phyloP scores from a whole-genome alignment of 768 basidiomycete species.

The Tulasnella sp. region DNA sequence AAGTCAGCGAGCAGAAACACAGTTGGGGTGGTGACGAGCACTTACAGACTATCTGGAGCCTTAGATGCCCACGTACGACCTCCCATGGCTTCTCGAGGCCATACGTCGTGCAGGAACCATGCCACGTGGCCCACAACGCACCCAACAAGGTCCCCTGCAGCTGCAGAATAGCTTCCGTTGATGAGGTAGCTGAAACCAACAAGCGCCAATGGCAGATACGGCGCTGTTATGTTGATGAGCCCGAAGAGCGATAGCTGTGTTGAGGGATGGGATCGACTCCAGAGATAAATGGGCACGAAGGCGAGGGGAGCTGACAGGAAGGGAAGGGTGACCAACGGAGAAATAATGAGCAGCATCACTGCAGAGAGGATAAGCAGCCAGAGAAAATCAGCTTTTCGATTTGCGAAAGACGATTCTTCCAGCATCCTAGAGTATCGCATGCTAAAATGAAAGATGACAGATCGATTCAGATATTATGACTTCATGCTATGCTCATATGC shows the following conservation, averaged over 20 bases:
- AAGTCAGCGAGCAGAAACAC: neutral
- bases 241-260: slow-evolving; percentile 97
- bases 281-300: slow-evolving; percentile 94
- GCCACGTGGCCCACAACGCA: slow-evolving; percentile 84
- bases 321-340: slow-evolving; percentile 84
- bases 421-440: slow-evolving; percentile 97
- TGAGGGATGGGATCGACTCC: slow-evolving; percentile 91
- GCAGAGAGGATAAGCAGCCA: slow-evolving; percentile 88
- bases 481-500: slow-evolving; percentile 28
- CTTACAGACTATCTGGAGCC: slow-evolving; percentile 66
- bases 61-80: slow-evolving; percentile 68
- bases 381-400: slow-evolving; percentile 88
- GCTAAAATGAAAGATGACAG: slow-evolving; percentile 44
- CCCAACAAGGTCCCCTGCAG: slow-evolving; percentile 75
- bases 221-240: slow-evolving; percentile 88
- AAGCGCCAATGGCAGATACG: slow-evolving; percentile 89
- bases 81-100: slow-evolving; percentile 83
- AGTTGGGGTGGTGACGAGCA: slow-evolving; percentile 31
- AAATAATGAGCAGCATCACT: slow-evolving; percentile 81
- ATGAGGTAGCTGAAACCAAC: slow-evolving; percentile 69
- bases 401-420: slow-evolving; percentile 94
- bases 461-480: neutral
- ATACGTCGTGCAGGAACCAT: slow-evolving; percentile 82
- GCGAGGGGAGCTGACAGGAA: slow-evolving; percentile 91
- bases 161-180: slow-evolving; percentile 79